Evolutionary conservation across 805 yeast species (phyloP).

Genomic region (Candida montana): DNA sequence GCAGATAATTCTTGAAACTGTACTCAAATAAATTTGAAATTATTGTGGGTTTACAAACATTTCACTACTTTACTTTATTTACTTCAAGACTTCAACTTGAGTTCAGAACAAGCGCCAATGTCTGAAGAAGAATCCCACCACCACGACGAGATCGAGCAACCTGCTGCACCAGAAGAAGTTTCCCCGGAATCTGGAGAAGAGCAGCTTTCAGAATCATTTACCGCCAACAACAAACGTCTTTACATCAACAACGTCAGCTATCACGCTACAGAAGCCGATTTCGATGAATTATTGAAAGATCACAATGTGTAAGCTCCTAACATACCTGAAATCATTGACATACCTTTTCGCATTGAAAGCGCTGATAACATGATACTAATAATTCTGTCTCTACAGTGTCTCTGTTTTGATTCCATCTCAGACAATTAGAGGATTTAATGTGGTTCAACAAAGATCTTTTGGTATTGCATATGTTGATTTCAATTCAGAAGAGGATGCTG

Average conservation of each 20-base stretch:
- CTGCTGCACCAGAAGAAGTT: background rate
- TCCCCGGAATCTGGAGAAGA: background rate
- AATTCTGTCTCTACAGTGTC: conserved; percentile 8
- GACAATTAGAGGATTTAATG: conserved; percentile 42
- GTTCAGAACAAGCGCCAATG: background rate
- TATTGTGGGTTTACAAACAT: no score
- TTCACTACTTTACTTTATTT: no score
- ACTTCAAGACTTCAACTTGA: no score
- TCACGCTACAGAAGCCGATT: conserved; percentile 47
- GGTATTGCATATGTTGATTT: conserved; percentile 85
- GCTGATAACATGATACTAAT: no score
- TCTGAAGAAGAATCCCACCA: background rate
- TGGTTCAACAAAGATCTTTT: conserved; percentile 38
- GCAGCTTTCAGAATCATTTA: background rate
- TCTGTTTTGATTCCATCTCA: conserved; percentile 51
- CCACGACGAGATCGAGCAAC: background rate
- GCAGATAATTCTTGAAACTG: no score
- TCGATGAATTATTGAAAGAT: conserved; percentile 38
- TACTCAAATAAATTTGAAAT: no score
- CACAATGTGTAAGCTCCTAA: conserved; percentile 38
- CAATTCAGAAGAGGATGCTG: conserved; percentile 56
- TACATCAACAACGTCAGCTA: conserved; percentile 51
- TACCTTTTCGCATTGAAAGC: no score
- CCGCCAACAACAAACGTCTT: conserved; percentile 32
- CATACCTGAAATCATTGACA: background rate